phyloP scores from a whole-genome alignment of 768 basidiomycete genomes.

The Austroboletus festivus region DNA sequence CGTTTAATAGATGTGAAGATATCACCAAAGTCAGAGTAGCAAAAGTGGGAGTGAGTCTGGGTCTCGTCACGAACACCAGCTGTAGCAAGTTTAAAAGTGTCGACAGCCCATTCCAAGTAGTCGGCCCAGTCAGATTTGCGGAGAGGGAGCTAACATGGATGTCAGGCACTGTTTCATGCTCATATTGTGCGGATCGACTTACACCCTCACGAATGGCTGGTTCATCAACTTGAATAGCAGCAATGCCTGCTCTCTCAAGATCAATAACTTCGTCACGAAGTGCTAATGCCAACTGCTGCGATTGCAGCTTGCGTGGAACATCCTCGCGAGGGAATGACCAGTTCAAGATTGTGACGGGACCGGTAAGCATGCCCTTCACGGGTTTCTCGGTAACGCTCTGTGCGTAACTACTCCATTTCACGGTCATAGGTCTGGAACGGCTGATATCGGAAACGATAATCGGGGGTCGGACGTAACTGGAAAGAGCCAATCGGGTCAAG shows the following conservation, averaged over 20 bases:
- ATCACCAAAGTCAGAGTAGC: conserved; percentile 98
- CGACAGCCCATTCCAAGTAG: conserved; percentile 97
- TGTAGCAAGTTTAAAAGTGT: conserved; percentile 97
- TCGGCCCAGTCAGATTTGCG: conserved; percentile 94
- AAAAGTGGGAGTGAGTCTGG: conserved; percentile 99
- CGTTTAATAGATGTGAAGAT: conserved; percentile 97
- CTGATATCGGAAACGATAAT: conserved; percentile 98
- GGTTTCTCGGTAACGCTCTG: conserved; percentile 90
- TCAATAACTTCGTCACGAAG: conserved; percentile 98
- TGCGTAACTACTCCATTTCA: conserved; percentile 95
- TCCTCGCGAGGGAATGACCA: conserved; percentile 99
- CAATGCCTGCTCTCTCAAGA: conserved; percentile 94
- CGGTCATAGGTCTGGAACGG: conserved; percentile 90
- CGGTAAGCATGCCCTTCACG: conserved; percentile 99
- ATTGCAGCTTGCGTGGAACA: conserved; percentile 92
- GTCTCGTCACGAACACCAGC: conserved; percentile 92
- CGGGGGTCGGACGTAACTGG: conserved; percentile 92
- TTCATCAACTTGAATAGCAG: conserved; percentile 99
- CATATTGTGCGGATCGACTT: conserved; percentile 31
- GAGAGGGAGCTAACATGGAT: conserved; percentile 70
- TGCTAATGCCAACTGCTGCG: conserved; percentile 95
- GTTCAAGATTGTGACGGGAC: conserved; percentile 98
- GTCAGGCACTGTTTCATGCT: background rate
- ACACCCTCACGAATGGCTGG: conserved; percentile 99
- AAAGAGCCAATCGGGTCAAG: conserved; percentile 7